A percentile compares a stretch with the other conserved stretches of the same genome.
Evolutionary conservation across 768 basidiomycete species (phyloP).

Genomic region (Cubamyces sp.): DNA sequence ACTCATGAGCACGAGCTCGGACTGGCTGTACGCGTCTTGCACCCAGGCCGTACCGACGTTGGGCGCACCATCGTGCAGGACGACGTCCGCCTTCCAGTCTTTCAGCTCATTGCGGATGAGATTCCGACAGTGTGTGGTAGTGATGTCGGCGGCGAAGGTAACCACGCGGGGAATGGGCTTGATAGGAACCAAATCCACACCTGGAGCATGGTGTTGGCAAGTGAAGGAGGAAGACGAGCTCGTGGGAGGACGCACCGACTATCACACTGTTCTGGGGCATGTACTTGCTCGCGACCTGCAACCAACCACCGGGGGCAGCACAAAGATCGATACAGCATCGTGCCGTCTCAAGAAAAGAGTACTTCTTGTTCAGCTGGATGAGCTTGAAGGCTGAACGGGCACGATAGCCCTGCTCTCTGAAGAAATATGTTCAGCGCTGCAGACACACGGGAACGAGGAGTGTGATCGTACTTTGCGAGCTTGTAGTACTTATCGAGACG

Average conservation of each 20-base stretch:
- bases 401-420: conserved; percentile 97
- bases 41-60: conserved; percentile 99
- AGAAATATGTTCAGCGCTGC: background rate
- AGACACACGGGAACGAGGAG: conserved; percentile 13
- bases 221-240: conserved; percentile 13
- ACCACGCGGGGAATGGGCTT: conserved; percentile 92
- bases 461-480: conserved; percentile 72
- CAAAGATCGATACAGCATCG: conserved; percentile 97
- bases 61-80: conserved; percentile 98
- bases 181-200: conserved; percentile 95
- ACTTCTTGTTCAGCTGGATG: conserved; percentile 98
- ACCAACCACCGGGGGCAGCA: conserved; percentile 98
- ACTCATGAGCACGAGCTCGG: conserved; percentile 94
- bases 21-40: conserved; percentile 97
- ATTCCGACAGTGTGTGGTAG: conserved; percentile 87
- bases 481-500: conserved; percentile 98
- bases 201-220: conserved; percentile 43
- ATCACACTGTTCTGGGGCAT: conserved; percentile 94
- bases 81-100: conserved; percentile 99
- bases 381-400: conserved; percentile 99
- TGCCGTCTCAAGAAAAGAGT: conserved; percentile 84
- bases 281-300: conserved; percentile 97
- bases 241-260: conserved; percentile 60
- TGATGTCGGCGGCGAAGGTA: conserved; percentile 94
- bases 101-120: conserved; percentile 87